A percentile compares a stretch with the other conserved stretches of the same genome.
Conservation (phyloP, 164 flowering plant genomes). For the Kalanchoe fedtschenkoi region DNA sequence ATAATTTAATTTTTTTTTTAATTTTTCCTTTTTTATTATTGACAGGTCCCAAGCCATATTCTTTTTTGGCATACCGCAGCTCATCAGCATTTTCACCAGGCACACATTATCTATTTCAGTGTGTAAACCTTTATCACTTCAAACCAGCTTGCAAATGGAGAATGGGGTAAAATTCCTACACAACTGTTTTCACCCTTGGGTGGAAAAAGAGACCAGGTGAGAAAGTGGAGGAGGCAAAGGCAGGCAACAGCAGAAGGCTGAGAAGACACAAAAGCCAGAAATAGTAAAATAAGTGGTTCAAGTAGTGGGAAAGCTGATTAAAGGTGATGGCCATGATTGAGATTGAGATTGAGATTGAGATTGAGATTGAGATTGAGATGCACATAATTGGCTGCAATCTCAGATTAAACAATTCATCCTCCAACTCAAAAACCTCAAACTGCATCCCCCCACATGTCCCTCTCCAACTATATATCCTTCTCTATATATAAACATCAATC, state of each 20-base stretch:
- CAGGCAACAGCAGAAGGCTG: background rate
- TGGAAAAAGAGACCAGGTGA: too few species aligned
- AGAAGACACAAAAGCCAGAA: background rate
- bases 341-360: background rate
- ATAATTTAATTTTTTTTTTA: too few species aligned
- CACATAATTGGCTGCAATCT: conserved; percentile 2
- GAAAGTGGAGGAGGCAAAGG: too few species aligned
- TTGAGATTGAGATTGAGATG: too few species aligned
- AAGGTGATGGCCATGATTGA: conserved; percentile 4
- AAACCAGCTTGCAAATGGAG: background rate
- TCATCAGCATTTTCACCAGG: too few species aligned
- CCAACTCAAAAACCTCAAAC: background rate
- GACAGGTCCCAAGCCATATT: background rate
- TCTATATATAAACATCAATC: background rate
- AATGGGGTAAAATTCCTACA: background rate
- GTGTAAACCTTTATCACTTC: background rate
- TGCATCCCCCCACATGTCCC: background rate
- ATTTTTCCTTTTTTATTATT: too few species aligned
- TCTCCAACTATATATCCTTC: background rate
- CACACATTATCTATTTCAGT: background rate
- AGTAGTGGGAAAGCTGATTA: background rate
- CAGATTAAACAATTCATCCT: conserved; percentile 3
- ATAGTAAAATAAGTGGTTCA: background rate
- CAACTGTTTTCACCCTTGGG: background rate
- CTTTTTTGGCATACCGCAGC: too few species aligned